Evolutionary conservation across 345 rosid species (phyloP), one percentile per base, ranked within the genome.

Genomic region (Turritis glabra): DNA sequence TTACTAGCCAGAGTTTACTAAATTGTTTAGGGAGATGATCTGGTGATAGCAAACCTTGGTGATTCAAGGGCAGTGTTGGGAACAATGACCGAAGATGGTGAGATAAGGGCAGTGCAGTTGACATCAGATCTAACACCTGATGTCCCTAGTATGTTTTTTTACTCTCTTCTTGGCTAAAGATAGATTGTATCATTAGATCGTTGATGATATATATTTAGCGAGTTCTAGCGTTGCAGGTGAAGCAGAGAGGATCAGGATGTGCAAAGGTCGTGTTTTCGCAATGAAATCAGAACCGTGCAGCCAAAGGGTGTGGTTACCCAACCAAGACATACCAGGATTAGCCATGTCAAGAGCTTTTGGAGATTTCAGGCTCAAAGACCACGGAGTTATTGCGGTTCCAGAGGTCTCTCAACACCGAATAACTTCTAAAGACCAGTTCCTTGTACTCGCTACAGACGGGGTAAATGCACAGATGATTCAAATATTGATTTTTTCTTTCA

Each of bases 321-420:
- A 83, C 52, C 90, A 82, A 29, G 87, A 94, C 84, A 60, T 71
- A 25, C 98, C 98, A 27, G 98, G 98, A 33, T 79, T 94, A n/a
- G 98, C 98, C 71, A 94, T 94, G 98, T 87, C 98, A 56, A 86
- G 98, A 51, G 93, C 98, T 69, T 91, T 94, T 7, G 97, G 98
- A 1, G 95, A 94, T 71, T 87, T 80, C 67, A 61, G 82, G 33
- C 93, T 94, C 33, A 90, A 94, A 73, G 75, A 86, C 48, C 82
- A 87, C 8, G 97, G 98, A 7, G 72, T 91, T 19, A 94, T 86
- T 48, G 90, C 95, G 10, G 71, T 87, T 38, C 98, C 98, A 0
- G 87, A 94, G 2, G 18, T 93, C 72, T 84, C 83, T 59, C 58
- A 71, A 61, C 86, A 70, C 79, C 85, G 75, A 22, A 50, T 93